Percentiles rank a stretch among this genome's conserved stretches.
Conservation (phyloP, 768 basidiomycete genomes). For the Termitomyces sp. region DNA sequence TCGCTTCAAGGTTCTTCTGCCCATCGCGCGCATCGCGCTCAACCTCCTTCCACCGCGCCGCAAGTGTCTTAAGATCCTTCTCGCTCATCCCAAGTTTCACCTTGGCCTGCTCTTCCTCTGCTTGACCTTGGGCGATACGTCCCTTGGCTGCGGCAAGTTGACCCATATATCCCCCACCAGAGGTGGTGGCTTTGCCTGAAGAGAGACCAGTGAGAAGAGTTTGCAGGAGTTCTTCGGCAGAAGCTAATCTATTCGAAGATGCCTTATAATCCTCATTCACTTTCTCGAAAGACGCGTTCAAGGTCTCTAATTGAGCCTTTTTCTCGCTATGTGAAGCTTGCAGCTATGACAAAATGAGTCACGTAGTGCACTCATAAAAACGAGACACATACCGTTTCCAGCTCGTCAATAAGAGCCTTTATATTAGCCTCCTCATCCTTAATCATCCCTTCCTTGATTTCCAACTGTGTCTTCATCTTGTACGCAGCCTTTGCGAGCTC, state of each 20-base stretch:
- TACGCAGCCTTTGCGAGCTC: conserved; percentile 75
- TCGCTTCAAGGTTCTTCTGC: conserved; percentile 56
- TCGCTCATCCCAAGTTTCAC: conserved; percentile 71
- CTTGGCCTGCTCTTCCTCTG: conserved; percentile 81
- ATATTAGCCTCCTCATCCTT: conserved; percentile 71
- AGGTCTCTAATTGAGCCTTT: conserved; percentile 46
- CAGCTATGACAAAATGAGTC: conserved; percentile 35
- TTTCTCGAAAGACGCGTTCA: conserved; percentile 47
- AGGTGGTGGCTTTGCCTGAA: conserved; percentile 54
- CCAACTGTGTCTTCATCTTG: conserved; percentile 80
- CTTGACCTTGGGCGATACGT: conserved; percentile 65
- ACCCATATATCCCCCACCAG: conserved; percentile 91
- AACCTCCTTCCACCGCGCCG: conserved; percentile 75
- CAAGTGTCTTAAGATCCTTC: conserved; percentile 73
- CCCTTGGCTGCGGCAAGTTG: conserved; percentile 85
- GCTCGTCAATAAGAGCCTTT: conserved; percentile 42
- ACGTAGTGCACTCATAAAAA: neutral
- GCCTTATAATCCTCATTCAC: conserved; percentile 67
- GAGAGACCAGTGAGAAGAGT: conserved; percentile 90
- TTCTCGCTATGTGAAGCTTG: conserved; percentile 53
- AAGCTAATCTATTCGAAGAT: conserved; percentile 54
- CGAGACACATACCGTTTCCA: conserved; percentile 48
- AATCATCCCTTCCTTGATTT: conserved; percentile 71
- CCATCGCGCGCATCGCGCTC: conserved; percentile 81
- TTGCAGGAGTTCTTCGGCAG: conserved; percentile 90